A percentile compares a stretch with the other conserved stretches of the same genome.
Evolutionary conservation across 208 protist species (phyloP).

Genomic region (Leishmania arabica): DNA sequence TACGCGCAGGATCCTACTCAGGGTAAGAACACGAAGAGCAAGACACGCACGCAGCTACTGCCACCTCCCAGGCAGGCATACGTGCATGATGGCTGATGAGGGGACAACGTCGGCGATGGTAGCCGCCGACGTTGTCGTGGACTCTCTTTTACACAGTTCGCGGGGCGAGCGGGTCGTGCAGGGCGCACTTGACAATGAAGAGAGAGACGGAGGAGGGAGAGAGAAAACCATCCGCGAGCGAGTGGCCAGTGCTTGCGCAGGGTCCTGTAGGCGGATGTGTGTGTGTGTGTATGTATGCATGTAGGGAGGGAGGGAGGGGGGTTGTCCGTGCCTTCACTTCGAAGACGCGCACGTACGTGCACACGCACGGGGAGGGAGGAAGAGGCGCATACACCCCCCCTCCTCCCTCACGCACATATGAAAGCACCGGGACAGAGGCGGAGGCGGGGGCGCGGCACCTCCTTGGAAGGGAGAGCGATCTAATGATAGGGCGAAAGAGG

Average conservation of each 20-base stretch:
- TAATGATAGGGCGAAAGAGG: background rate
- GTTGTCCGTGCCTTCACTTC: background rate
- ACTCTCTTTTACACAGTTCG: background rate
- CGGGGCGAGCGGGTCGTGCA: background rate
- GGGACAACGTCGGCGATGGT: background rate
- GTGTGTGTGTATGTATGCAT: background rate
- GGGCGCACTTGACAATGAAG: background rate
- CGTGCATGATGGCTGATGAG: background rate
- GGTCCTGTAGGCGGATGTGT: background rate
- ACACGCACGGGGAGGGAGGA: background rate
- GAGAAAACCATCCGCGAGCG: conserved; percentile 11
- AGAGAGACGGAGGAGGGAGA: background rate
- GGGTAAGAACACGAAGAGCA: background rate
- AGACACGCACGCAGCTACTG: background rate
- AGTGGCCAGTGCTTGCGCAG: background rate
- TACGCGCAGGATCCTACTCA: background rate
- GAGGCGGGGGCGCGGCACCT: background rate
- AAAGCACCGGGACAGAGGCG: background rate
- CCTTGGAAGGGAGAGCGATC: background rate
- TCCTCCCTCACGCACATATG: background rate
- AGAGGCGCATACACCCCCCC: background rate
- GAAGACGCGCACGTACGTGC: background rate
- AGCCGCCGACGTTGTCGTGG: background rate
- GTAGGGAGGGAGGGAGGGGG: background rate
- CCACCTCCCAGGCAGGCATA: background rate